phyloP scores from a whole-genome alignment of 106 monocot species.

The Acanthochlamys bracteata region DNA sequence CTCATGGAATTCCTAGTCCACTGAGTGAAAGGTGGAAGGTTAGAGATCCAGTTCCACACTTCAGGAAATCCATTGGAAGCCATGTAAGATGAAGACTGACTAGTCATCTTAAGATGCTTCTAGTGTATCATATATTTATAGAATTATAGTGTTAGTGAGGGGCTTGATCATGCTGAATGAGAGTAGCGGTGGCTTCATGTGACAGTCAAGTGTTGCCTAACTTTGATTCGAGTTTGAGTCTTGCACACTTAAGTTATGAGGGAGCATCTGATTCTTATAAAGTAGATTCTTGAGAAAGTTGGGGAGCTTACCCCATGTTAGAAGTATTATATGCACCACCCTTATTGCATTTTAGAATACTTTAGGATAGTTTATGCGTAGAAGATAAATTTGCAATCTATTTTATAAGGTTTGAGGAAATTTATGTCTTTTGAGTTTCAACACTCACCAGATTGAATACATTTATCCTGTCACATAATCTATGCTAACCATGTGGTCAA shows the following conservation, averaged over 20 bases:
- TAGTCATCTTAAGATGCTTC: neutral
- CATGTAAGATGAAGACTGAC: constrained; percentile 15
- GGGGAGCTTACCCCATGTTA: neutral
- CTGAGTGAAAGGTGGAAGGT: constrained; percentile 43
- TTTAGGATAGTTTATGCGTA: neutral
- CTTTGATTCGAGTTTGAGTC: neutral
- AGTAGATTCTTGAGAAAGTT: neutral
- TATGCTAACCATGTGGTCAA: no score
- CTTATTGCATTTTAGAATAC: neutral
- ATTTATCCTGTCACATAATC: no score
- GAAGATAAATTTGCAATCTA: no score
- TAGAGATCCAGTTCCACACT: constrained; percentile 61
- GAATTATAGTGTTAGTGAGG: no score
- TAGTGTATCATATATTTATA: neutral
- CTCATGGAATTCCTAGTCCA: constrained; percentile 50
- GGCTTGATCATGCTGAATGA: neutral
- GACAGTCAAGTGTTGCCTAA: neutral
- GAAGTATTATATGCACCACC: neutral
- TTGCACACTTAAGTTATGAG: neutral
- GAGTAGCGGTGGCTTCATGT: neutral
- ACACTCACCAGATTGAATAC: no score
- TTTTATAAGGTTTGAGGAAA: no score
- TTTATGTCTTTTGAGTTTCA: no score
- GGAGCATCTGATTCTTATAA: neutral
- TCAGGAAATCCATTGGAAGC: constrained; percentile 32